Percentiles rank a stretch among this genome's conserved stretches.
These are phyloP conservation scores for Kazachstania sp. DNA, from an alignment of 1,139 yeast species.

Conservation along the genomic window DNA sequence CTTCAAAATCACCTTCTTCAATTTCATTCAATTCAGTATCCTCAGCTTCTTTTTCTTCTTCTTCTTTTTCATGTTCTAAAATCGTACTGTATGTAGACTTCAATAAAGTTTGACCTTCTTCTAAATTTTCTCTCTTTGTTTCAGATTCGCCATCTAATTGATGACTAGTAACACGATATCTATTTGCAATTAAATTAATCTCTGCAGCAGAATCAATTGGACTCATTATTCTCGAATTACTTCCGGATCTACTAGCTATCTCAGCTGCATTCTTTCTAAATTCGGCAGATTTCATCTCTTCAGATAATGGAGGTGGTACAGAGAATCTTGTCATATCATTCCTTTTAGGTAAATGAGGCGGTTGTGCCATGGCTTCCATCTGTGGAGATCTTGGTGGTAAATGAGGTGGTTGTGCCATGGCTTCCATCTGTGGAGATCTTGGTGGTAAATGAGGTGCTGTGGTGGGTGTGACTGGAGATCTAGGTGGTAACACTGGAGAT, in stretches of 20 bases:
- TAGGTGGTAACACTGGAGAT: too few species aligned
- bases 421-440: conserved; percentile 6
- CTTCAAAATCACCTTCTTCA: conserved; percentile 11
- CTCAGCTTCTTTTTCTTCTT: conserved; percentile 30
- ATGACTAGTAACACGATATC: conserved; percentile 34
- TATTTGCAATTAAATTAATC: conserved; percentile 36
- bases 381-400: not conserved
- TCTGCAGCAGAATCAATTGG: conserved; percentile 29
- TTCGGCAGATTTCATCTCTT: conserved; percentile 24
- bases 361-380: not conserved
- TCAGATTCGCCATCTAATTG: conserved; percentile 31
- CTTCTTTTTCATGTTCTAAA: conserved; percentile 23
- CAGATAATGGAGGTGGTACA: conserved; percentile 30
- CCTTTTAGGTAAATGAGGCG: conserved; percentile 15
- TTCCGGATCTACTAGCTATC: conserved; percentile 8
- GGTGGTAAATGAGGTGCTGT: too few species aligned
- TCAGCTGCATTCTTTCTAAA: conserved; percentile 15
- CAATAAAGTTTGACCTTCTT: conserved; percentile 52
- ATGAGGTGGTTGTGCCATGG: too few species aligned
- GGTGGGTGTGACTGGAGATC: not conserved
- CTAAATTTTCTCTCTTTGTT: conserved; percentile 41
- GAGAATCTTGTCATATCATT: conserved; percentile 13
- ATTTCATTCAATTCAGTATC: not conserved
- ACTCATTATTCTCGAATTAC: conserved; percentile 10
- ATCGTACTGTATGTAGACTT: conserved; percentile 48